These are phyloP conservation scores for Aspergillus ustus DNA, from an alignment of 2,329 filamentous ascomycete species.

Conservation along the genomic window DNA sequence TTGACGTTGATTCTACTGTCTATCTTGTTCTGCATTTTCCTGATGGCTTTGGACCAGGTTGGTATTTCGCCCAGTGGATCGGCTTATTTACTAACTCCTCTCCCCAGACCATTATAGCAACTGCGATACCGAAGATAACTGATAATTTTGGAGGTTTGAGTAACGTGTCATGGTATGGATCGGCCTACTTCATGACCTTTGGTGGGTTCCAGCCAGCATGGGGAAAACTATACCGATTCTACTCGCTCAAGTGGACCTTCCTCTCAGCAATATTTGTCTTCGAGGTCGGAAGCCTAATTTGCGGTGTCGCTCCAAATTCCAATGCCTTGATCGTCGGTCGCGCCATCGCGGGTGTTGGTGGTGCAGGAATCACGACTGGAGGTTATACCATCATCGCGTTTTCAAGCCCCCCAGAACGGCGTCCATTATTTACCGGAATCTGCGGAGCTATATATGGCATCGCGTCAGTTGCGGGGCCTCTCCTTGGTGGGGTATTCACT, in stretches of 20 bases:
- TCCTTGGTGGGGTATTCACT: conserved; percentile 9
- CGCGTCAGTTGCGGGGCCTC: neutral
- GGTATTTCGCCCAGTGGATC: neutral
- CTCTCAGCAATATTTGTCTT: conserved; percentile 27
- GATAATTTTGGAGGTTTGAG: conserved; percentile 45
- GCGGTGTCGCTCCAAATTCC: conserved; percentile 25
- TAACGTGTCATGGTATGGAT: conserved; percentile 46
- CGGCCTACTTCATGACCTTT: conserved; percentile 50
- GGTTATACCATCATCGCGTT: neutral
- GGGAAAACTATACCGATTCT: conserved; percentile 13
- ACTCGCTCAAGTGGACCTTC: conserved; percentile 24
- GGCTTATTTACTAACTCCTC: neutral
- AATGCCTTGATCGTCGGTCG: conserved; percentile 21
- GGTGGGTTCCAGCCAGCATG: conserved; percentile 51
- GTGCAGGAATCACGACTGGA: neutral
- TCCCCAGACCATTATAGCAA: conserved; percentile 24
- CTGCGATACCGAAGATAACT: conserved; percentile 45
- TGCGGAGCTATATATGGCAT: neutral
- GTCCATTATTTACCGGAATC: neutral
- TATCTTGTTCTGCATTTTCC: neutral
- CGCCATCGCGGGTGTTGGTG: neutral
- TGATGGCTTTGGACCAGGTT: conserved; percentile 1
- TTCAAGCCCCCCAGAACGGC: neutral
- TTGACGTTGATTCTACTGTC: neutral
- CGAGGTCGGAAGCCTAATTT: conserved; percentile 29